Percentiles rank a stretch among this genome's conserved stretches.
Evolutionary conservation across 495 filamentous ascomycete genomes (phyloP).

Genomic region (Tuber brumale): DNA sequence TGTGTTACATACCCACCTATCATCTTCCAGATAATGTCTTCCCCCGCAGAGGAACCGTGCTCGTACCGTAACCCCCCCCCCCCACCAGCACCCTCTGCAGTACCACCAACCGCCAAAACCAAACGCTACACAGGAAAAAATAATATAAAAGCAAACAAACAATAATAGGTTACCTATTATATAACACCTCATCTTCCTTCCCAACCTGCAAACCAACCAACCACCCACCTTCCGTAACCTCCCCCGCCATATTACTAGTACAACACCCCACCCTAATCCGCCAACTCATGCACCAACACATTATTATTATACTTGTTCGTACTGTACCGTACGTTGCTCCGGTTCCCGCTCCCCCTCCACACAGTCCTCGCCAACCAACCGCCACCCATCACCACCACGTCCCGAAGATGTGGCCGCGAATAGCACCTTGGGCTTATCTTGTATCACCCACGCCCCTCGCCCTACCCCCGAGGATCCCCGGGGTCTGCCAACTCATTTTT

Average conservation of each 20-base stretch:
- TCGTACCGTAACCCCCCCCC: not conserved
- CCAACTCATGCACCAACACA: constrained; percentile 4
- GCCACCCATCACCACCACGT: not conserved
- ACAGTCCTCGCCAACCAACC: not conserved
- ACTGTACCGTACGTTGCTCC: not conserved
- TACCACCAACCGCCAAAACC: not conserved
- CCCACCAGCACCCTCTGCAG: not conserved
- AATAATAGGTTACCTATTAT: not conserved
- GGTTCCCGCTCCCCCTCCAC: not conserved
- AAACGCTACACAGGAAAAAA: not conserved
- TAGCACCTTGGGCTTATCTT: constrained; percentile 2
- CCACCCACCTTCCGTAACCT: not conserved
- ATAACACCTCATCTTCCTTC: not conserved
- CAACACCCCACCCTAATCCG: not conserved
- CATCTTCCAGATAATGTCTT: not conserved
- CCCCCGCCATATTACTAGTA: not conserved
- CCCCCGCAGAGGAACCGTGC: not conserved
- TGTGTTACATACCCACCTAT: not conserved
- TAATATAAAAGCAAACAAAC: not conserved
- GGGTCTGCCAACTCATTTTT: constrained; percentile 1
- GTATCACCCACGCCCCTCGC: not conserved
- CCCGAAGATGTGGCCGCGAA: constrained; percentile 4
- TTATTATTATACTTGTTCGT: not conserved
- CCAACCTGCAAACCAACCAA: not conserved
- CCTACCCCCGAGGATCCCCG: not conserved